Conservation (phyloP, 345 rosid genomes). For the Pugionium cornutum region DNA sequence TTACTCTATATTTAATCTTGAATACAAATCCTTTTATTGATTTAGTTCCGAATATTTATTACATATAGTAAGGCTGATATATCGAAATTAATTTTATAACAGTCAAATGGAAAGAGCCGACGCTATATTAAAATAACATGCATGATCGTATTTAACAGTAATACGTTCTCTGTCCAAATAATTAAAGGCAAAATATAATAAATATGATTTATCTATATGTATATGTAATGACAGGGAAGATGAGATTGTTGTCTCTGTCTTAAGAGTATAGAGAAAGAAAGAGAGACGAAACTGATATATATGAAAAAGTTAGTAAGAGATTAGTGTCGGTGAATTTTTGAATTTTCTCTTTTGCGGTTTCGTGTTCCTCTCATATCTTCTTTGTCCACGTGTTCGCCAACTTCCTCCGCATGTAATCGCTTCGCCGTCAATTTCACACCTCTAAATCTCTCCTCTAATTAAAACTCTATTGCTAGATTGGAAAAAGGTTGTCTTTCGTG, state of each 20-base stretch:
- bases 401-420: conserved; percentile 41
- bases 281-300: neutral
- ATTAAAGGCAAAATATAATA: conserved; percentile 28
- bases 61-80: too few relatives aligned
- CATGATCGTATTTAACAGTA: conserved; percentile 33
- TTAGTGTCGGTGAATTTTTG: conserved; percentile 44
- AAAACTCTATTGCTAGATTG: conserved; percentile 16
- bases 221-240: conserved; percentile 41
- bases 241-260: conserved; percentile 46
- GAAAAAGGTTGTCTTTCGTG: neutral
- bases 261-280: conserved; percentile 22
- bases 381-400: conserved; percentile 44
- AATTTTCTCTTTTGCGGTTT: conserved; percentile 37
- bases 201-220: conserved; percentile 14
- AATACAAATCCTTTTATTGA: too few relatives aligned
- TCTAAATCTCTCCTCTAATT: neutral
- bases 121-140: conserved; percentile 30
- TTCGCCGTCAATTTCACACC: conserved; percentile 39
- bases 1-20: too few relatives aligned
- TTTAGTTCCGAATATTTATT: too few relatives aligned
- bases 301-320: conserved; percentile 26
- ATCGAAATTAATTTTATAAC: too few relatives aligned
- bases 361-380: conserved; percentile 42
- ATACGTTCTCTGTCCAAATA: conserved; percentile 37
- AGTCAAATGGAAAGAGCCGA: conserved; percentile 34